Percentiles rank a stretch among this genome's conserved stretches.
phyloP scores from a whole-genome alignment of 768 basidiomycete species.

The Megacollybia marginata region DNA sequence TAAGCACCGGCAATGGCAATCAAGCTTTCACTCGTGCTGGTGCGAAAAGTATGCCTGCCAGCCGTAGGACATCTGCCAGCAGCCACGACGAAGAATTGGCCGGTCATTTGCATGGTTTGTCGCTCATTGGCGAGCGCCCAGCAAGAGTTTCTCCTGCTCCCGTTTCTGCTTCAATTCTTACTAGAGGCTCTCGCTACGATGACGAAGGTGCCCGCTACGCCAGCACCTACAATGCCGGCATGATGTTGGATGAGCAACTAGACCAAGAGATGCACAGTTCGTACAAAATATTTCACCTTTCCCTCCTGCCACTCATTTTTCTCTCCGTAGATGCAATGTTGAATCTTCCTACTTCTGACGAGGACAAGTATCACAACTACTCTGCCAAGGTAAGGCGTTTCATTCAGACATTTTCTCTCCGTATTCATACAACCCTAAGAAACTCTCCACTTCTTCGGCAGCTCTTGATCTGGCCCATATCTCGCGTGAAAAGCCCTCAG shows the following conservation, averaged over 20 bases:
- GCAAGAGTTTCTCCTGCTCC: slow-evolving; percentile 48
- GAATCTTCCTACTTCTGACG: slow-evolving; percentile 80
- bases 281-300: neutral
- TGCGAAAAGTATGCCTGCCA: slow-evolving; percentile 90
- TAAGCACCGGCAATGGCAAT: slow-evolving; percentile 35
- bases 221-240: slow-evolving; percentile 69
- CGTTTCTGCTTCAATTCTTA: slow-evolving; percentile 45
- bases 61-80: slow-evolving; percentile 83
- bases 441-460: slow-evolving; percentile 70
- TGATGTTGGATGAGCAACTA: slow-evolving; percentile 90
- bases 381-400: slow-evolving; percentile 48
- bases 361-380: slow-evolving; percentile 75
- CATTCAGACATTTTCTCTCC: slow-evolving; percentile 1
- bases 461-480: slow-evolving; percentile 90
- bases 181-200: slow-evolving; percentile 48
- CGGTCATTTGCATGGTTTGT: slow-evolving; percentile 66
- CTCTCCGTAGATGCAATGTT: slow-evolving; percentile 78
- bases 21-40: slow-evolving; percentile 61
- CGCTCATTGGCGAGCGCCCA: slow-evolving; percentile 57
- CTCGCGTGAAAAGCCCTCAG: slow-evolving; percentile 73
- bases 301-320: slow-evolving; percentile 7
- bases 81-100: slow-evolving; percentile 80
- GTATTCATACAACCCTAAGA: slow-evolving; percentile 1
- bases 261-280: slow-evolving; percentile 94
- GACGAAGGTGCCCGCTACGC: slow-evolving; percentile 56